A percentile compares a stretch with the other conserved stretches of the same genome.
Conservation (phyloP, 1,139 yeast species). For the Kluyveromyces sp. region DNA sequence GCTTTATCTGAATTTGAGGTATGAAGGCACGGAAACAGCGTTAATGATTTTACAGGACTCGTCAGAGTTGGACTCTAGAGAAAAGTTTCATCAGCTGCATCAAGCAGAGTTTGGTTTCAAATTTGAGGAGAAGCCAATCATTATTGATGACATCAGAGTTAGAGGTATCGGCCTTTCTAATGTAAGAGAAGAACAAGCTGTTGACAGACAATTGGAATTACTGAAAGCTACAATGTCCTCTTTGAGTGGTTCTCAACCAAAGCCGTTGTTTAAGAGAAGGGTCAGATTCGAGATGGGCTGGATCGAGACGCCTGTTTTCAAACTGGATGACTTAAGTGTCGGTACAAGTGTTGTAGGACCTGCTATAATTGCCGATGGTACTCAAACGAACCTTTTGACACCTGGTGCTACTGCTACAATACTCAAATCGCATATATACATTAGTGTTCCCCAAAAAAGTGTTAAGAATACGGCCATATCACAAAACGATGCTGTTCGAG, state of each 20-base stretch:
- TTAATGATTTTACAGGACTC: constrained; percentile 57
- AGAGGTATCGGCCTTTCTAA: constrained; percentile 50
- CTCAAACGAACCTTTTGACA: constrained; percentile 79
- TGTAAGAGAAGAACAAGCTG: constrained; percentile 29
- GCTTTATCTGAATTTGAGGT: constrained; percentile 66
- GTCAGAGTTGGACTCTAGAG: too few species aligned
- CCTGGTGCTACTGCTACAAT: constrained; percentile 63
- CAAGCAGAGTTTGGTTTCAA: constrained; percentile 65
- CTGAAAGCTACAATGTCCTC: constrained; percentile 14
- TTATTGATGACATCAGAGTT: constrained; percentile 79
- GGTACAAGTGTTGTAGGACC: constrained; percentile 67
- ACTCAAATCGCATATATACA: constrained; percentile 51
- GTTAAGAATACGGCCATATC: constrained; percentile 15
- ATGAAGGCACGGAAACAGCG: constrained; percentile 82
- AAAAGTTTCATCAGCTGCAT: constrained; percentile 46
- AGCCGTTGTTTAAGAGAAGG: constrained; percentile 24
- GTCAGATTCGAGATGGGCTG: constrained; percentile 47
- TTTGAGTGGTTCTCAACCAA: too few species aligned
- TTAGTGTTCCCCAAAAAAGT: constrained; percentile 35
- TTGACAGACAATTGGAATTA: constrained; percentile 34
- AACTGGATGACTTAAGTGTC: constrained; percentile 41
- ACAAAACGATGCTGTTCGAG: too few species aligned
- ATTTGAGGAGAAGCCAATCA: constrained; percentile 48
- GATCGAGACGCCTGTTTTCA: constrained; percentile 45
- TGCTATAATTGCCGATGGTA: constrained; percentile 74